Evolutionary conservation across 306 rosid species (phyloP).

Genomic region (Hylodesmum podocarpum): DNA sequence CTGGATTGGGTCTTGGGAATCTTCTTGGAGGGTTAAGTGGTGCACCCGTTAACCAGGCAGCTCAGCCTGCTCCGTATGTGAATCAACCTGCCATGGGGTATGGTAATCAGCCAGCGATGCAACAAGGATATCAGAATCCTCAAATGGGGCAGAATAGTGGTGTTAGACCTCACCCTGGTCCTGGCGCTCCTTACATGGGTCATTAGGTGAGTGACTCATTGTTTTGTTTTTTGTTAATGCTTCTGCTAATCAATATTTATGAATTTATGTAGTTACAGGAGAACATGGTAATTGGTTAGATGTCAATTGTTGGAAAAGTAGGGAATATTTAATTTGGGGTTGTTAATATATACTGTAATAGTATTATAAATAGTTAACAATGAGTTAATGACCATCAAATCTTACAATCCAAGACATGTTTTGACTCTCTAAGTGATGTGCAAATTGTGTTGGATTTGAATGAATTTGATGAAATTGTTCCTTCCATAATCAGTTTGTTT

Average conservation of each 20-base stretch:
- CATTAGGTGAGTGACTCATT: constrained; percentile 55
- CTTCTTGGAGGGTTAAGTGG: constrained; percentile 67
- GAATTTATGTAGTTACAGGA: background rate
- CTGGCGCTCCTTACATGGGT: constrained; percentile 74
- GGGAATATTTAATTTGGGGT: background rate
- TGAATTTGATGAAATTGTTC: background rate
- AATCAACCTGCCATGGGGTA: constrained; percentile 56
- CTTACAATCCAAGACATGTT: background rate
- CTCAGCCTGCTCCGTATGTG: constrained; percentile 50
- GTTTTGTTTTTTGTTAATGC: background rate
- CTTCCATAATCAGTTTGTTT: background rate
- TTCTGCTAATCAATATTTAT: background rate
- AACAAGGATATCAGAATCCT: constrained; percentile 64
- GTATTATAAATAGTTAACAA: background rate
- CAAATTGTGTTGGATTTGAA: background rate
- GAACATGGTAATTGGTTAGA: background rate
- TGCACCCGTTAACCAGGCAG: constrained; percentile 50
- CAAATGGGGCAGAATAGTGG: constrained; percentile 66
- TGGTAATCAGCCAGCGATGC: constrained; percentile 65
- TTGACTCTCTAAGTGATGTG: background rate
- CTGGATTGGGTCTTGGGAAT: constrained; percentile 65
- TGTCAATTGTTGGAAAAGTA: background rate
- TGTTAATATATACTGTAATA: background rate
- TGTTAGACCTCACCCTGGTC: constrained; percentile 67
- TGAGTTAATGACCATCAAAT: background rate